These are phyloP conservation scores for Medicago arabica DNA, from an alignment of 306 rosid species.

Conservation along the genomic window DNA sequence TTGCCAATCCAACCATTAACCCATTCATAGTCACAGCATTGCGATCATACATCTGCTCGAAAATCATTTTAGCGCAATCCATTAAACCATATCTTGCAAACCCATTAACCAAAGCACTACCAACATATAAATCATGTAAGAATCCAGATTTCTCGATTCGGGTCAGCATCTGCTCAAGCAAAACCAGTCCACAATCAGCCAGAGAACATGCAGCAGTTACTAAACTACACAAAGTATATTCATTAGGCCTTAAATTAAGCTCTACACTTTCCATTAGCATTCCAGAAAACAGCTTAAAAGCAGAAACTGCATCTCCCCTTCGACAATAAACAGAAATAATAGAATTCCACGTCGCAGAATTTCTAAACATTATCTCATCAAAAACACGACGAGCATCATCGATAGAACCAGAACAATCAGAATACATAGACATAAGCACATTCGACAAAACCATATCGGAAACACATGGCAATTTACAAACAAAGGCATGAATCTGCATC, in stretches of 20 bases:
- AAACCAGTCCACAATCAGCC: constrained; percentile 52
- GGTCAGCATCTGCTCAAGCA: constrained; percentile 71
- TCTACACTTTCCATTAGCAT: constrained; percentile 60
- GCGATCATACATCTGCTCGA: constrained; percentile 67
- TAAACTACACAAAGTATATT: constrained; percentile 82
- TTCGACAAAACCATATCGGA: constrained; percentile 65
- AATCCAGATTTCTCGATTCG: constrained; percentile 70
- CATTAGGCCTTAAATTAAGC: constrained; percentile 62
- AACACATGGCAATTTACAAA: constrained; percentile 58
- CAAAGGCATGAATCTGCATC: constrained; percentile 70
- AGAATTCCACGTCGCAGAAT: constrained; percentile 81
- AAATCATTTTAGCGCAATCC: constrained; percentile 62
- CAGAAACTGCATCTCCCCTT: constrained; percentile 68
- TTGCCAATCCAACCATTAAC: constrained; percentile 84
- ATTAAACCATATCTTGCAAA: constrained; percentile 69
- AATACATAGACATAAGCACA: constrained; percentile 84
- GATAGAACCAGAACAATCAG: constrained; percentile 55
- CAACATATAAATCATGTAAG: constrained; percentile 71
- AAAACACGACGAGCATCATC: constrained; percentile 70
- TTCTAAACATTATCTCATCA: constrained; percentile 53
- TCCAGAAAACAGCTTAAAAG: constrained; percentile 63
- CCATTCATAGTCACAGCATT: constrained; percentile 89
- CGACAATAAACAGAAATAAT: constrained; percentile 79
- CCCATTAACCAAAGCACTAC: constrained; percentile 89
- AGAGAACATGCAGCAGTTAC: constrained; percentile 64